A percentile compares a stretch with the other conserved stretches of the same genome.
phyloP scores from a whole-genome alignment of 2,329 filamentous ascomycete genomes.

The Plenodomus tracheiphilus region DNA sequence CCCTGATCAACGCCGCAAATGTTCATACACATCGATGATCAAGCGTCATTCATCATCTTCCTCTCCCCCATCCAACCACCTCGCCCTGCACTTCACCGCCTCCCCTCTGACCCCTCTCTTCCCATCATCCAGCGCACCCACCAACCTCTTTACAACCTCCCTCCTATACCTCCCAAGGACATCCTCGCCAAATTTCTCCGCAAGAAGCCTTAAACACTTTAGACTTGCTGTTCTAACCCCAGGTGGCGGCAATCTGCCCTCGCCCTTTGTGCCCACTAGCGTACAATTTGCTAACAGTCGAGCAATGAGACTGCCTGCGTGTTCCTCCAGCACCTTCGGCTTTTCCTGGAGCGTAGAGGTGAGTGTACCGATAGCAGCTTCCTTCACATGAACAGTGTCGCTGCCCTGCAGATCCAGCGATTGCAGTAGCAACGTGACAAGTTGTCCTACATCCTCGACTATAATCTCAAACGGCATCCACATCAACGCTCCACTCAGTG shows the following conservation, averaged over 20 bases:
- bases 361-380: constrained; percentile 63
- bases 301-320: constrained; percentile 60
- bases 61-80: constrained; percentile 64
- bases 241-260: constrained; percentile 27
- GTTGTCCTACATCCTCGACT: constrained; percentile 59
- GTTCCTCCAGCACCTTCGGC: constrained; percentile 57
- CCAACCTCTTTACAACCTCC: constrained; percentile 60
- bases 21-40: too few relatives aligned
- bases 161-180: constrained; percentile 60
- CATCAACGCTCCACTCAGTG: constrained; percentile 63
- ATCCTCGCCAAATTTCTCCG: constrained; percentile 53
- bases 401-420: constrained; percentile 60
- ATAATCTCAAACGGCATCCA: constrained; percentile 64
- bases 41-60: constrained; percentile 51
- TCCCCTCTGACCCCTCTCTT: constrained; percentile 65
- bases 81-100: constrained; percentile 63
- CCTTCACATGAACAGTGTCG: constrained; percentile 55
- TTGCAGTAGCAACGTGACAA: constrained; percentile 65
- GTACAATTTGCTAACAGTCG: constrained; percentile 55
- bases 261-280: constrained; percentile 18
- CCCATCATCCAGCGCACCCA: constrained; percentile 62
- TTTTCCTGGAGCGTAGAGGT: constrained; percentile 62
- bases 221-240: constrained; percentile 54
- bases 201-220: constrained; percentile 53
- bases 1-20: too few relatives aligned